Conservation (phyloP, 1,284 basidiomycete genomes). For the Moesziomyces globuligerus region DNA sequence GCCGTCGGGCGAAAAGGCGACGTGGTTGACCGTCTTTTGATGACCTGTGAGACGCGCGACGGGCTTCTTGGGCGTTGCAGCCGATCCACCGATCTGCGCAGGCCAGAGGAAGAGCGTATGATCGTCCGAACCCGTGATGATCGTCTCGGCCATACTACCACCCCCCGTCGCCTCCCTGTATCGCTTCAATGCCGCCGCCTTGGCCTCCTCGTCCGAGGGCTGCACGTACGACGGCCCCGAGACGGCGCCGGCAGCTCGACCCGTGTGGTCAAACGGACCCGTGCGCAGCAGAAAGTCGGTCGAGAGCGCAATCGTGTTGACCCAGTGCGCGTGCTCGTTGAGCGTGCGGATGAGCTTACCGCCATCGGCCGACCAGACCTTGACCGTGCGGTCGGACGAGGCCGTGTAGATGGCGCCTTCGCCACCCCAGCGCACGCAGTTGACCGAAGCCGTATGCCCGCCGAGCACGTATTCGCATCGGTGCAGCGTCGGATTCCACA, state of each 20-base stretch:
- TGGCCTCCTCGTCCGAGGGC: constrained; percentile 21
- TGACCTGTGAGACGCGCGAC: constrained; percentile 89
- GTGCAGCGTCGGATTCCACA: constrained; percentile 84
- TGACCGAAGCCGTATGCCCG: constrained; percentile 92
- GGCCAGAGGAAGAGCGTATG: constrained; percentile 74
- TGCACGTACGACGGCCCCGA: constrained; percentile 30
- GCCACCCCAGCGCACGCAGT: constrained; percentile 93
- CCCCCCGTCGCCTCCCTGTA: constrained; percentile 80
- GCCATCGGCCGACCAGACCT: constrained; percentile 88
- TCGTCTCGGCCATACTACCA: constrained; percentile 76
- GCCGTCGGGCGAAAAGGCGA: constrained; percentile 94
- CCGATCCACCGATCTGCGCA: constrained; percentile 49
- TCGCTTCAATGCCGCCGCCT: constrained; percentile 68
- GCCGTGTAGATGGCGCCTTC: constrained; percentile 78
- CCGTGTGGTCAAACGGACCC: constrained; percentile 89
- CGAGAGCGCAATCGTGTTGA: constrained; percentile 93
- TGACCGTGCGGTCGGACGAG: constrained; percentile 89
- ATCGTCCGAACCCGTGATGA: constrained; percentile 89
- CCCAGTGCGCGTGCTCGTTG: constrained; percentile 98
- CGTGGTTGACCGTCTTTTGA: constrained; percentile 94
- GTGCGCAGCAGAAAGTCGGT: constrained; percentile 95
- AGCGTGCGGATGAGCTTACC: constrained; percentile 76
- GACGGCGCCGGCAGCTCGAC: constrained; percentile 17
- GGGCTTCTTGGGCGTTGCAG: constrained; percentile 77
- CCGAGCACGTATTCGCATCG: constrained; percentile 85